phyloP scores from a whole-genome alignment of 176 grass and related monocot species.

The Oropetium thomaeum region DNA sequence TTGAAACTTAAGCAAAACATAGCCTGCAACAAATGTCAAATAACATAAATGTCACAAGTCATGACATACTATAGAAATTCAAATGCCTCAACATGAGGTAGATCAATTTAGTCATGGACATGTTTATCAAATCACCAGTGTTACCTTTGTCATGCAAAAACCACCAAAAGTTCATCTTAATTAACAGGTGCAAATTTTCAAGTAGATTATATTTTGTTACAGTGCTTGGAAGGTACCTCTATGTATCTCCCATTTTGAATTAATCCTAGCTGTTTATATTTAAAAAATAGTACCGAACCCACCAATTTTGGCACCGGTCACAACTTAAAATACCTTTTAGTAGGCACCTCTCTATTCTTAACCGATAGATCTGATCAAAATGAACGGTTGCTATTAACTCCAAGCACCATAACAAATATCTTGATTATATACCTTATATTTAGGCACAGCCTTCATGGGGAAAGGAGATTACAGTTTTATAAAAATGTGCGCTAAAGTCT shows the following conservation, averaged over 20 bases:
- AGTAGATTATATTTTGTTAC: no score
- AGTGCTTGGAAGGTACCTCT: no score
- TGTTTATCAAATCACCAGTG: neutral
- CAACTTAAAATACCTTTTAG: no score
- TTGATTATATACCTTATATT: neutral
- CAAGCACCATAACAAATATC: no score
- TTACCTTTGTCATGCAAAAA: neutral
- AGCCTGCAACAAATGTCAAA: slow-evolving; percentile 51
- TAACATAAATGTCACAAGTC: neutral
- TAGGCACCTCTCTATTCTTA: no score
- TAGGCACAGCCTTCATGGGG: neutral
- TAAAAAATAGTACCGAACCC: no score
- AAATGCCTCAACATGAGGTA: neutral
- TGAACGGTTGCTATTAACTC: no score
- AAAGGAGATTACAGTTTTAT: neutral
- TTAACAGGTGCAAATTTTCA: neutral
- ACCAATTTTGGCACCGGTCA: no score
- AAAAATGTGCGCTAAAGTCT: neutral
- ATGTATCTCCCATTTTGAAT: no score
- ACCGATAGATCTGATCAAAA: no score
- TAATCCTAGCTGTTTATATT: no score
- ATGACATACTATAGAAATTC: slow-evolving; percentile 3
- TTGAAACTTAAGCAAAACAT: slow-evolving; percentile 97
- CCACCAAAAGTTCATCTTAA: neutral
- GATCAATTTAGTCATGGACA: neutral